Base-by-base conservation (phyloP, 495 filamentous ascomycete species). In the Pyrenula aspistea region DNA sequence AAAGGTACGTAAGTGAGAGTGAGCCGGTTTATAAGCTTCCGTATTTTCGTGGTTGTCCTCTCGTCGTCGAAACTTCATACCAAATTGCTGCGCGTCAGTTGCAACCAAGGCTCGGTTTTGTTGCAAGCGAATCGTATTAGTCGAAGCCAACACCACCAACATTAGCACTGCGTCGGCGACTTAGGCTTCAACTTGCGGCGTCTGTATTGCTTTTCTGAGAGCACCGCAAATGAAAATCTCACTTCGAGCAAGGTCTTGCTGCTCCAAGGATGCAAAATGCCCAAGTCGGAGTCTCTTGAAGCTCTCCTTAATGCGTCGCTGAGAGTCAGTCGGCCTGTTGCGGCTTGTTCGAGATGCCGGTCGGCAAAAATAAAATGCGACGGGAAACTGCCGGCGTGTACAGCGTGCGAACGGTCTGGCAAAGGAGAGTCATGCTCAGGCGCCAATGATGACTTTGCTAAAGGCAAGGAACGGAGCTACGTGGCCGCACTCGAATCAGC, bases 351-450 rank as follows among this genome's bases (percentile, higher is more conserved):
- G 54, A 83, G 88, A 77, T 97, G 92, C 74, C 86, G 92, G 53
- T 79, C 83, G 51, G 91, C 91, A 53, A 97, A 97, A 73, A 88
- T 95, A 67, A 95, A 85, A 79, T 97, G 92, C 60, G 92, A 97
- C 73, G 91, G 91, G 54, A 95, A 95, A 66, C 76, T 97, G 19
- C 92, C 92, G 12, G 88, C 90, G 20, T 97, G 92, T 65, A 90
- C 89, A 15, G 90, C 92, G 22, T 96, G 92, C 63, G 91, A 95
- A 66, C 87, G 86, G 65, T 85, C 86, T 8, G 87, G 88, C 48
- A 86, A 85, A 55, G 82, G 83, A 49, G 80, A 76, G 60, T 87
- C 89, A 59, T 97, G 92, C 67, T 92, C 90, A n/a, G 88, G 88
- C 42, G 88, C 91, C 1, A 95, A 88, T 58, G 92, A 96, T 64